Base-by-base conservation (phyloP, 176 grass and related monocot genomes). In the Microstegium vimineum region DNA sequence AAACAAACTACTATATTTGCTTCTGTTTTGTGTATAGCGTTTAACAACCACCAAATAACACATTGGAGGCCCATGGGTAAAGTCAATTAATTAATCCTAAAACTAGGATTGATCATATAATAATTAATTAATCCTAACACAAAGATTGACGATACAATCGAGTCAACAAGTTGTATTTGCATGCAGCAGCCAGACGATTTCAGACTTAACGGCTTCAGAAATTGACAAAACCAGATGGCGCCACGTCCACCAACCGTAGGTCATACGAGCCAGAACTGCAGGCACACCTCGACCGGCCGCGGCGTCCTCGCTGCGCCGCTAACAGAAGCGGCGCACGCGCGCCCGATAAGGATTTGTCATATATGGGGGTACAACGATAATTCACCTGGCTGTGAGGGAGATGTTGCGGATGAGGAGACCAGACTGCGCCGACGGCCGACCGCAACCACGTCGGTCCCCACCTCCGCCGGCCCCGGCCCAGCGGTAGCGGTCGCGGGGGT, bases 331-430 rank as follows among this genome's bases (percentile, higher is more conserved):
- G n/a, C n/a, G n/a, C n/a, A n/a, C n/a, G n/a, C n/a, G n/a, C n/a
- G n/a, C n/a, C n/a, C n/a, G n/a, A n/a, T n/a, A n/a, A n/a, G n/a
- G n/a, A n/a, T n/a, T n/a, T n/a, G n/a, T n/a, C n/a, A 42, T 5
- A 7, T 23, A 57, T 10, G 71, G n/a, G n/a, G 25, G 22, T 12
- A 11, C 4, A 37, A 27, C 34, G 31, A 22, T 11, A 31, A 23
- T 8, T 22, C 10, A 94, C 92, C 92, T 89, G 14, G 89, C 86
- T 31, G 78, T 85, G 66, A 91, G 89, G 60, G 92, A 78, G 52
- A 94, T 91, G 66, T 94, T 94, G 3, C 92, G 88, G 47, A 94
- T 38, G 14, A 94, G 92, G 78, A 94, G 92, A 4, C 92, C 92
- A 17, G 89, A 78, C 62, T 77, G 88, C 13, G 82, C 59, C 4